These are phyloP conservation scores for Komagataea norvegica DNA, from an alignment of 1,139 yeast species.

Conservation along the genomic window DNA sequence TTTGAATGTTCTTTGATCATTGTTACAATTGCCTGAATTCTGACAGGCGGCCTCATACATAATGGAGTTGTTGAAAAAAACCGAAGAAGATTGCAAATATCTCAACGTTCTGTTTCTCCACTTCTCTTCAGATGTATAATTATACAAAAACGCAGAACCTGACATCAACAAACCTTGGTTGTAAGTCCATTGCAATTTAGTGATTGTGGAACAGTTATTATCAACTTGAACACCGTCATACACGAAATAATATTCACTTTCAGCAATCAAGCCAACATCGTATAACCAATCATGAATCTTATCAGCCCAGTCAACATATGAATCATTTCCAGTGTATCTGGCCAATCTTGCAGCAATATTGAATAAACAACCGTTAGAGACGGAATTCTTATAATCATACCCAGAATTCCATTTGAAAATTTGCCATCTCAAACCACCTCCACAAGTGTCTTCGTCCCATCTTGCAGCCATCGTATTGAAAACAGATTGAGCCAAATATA, in stretches of 20 bases:
- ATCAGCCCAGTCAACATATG: slow-evolving; percentile 79
- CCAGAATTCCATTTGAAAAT: slow-evolving; percentile 94
- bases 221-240: slow-evolving; percentile 74
- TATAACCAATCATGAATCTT: slow-evolving; percentile 79
- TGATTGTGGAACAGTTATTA: slow-evolving; percentile 57
- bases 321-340: slow-evolving; percentile 67
- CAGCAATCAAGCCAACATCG: slow-evolving; percentile 51
- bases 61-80: slow-evolving; percentile 56
- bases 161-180: slow-evolving; percentile 77
- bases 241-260: slow-evolving; percentile 44
- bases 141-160: slow-evolving; percentile 81
- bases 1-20: slow-evolving; percentile 87
- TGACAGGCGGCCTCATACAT: slow-evolving; percentile 86
- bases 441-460: slow-evolving; percentile 75
- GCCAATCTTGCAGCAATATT: slow-evolving; percentile 84
- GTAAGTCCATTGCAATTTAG: slow-evolving; percentile 77
- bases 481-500: slow-evolving; percentile 70
- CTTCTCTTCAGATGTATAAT: slow-evolving; percentile 57
- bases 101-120: slow-evolving; percentile 65
- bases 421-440: slow-evolving; percentile 95
- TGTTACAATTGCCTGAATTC: slow-evolving; percentile 58
- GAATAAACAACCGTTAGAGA: slow-evolving; percentile 87
- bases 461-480: slow-evolving; percentile 86
- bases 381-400: slow-evolving; percentile 85
- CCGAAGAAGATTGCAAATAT: slow-evolving; percentile 48